phyloP scores from a whole-genome alignment of 371 early-diverging fungal species.

The Rhizopus sp. region DNA sequence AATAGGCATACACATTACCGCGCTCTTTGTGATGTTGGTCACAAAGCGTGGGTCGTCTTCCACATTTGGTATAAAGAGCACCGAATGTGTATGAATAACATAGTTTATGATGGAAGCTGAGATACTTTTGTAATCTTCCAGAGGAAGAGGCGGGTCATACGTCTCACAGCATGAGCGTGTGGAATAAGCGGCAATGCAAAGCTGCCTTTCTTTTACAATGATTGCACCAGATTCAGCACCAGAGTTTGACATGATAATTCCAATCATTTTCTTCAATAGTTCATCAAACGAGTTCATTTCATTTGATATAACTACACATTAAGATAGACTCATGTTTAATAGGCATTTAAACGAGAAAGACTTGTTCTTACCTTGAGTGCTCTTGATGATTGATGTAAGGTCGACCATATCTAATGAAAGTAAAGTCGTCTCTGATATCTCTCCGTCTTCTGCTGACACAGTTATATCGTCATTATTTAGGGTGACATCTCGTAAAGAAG shows the following conservation, averaged over 20 bases:
- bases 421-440: slow-evolving; percentile 29
- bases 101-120: slow-evolving; percentile 43
- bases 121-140: slow-evolving; percentile 40
- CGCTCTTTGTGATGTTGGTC: slow-evolving; percentile 32
- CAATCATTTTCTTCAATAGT: slow-evolving; percentile 46
- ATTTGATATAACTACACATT: slow-evolving; percentile 39
- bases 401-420: slow-evolving; percentile 51
- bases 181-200: slow-evolving; percentile 46
- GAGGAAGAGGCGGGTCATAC: slow-evolving; percentile 41
- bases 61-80: slow-evolving; percentile 43
- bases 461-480: slow-evolving; percentile 18
- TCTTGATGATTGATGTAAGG: slow-evolving; percentile 48
- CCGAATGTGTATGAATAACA: slow-evolving; percentile 40
- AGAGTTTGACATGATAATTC: slow-evolving; percentile 46
- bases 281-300: slow-evolving; percentile 54
- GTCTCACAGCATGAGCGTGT: slow-evolving; percentile 35
- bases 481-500: slow-evolving; percentile 28
- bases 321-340: neutral
- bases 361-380: slow-evolving; percentile 38
- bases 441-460: neutral
- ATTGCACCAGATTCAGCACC: slow-evolving; percentile 49
- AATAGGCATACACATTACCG: slow-evolving; percentile 60
- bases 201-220: slow-evolving; percentile 46
- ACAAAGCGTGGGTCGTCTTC: slow-evolving; percentile 43
- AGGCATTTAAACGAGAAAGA: neutral